Conservation (phyloP, 1,139 yeast genomes). For the Hyphopichia khmerensis region DNA sequence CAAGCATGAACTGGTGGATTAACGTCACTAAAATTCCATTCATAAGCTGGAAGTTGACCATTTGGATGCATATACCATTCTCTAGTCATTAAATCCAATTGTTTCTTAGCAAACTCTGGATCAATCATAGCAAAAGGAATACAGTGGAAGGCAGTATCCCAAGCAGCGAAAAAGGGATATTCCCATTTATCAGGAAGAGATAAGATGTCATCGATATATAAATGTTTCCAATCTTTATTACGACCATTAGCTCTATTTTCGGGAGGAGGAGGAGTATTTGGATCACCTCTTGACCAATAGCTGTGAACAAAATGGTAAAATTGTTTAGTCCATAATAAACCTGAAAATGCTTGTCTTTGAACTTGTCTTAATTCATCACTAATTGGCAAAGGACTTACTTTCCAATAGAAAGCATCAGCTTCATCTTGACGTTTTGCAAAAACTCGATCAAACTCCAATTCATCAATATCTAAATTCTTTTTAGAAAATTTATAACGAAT, state of each 20-base stretch:
- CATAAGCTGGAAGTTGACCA: conserved; percentile 98
- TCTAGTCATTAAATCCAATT: conserved; percentile 80
- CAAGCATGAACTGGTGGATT: conserved; percentile 98
- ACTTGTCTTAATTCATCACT: conserved; percentile 79
- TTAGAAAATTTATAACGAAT: conserved; percentile 73
- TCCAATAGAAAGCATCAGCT: conserved; percentile 94
- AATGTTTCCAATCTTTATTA: conserved; percentile 85
- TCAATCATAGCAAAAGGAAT: conserved; percentile 93
- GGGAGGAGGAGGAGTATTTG: conserved; percentile 73
- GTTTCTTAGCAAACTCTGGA: conserved; percentile 90
- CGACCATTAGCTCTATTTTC: conserved; percentile 79
- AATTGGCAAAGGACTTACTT: conserved; percentile 82
- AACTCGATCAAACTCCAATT: conserved; percentile 71
- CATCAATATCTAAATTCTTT: conserved; percentile 59
- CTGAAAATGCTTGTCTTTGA: conserved; percentile 94
- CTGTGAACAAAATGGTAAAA: conserved; percentile 85
- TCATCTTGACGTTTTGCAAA: conserved; percentile 79
- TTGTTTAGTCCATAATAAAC: conserved; percentile 92
- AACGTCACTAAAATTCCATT: conserved; percentile 95
- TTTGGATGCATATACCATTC: conserved; percentile 99
- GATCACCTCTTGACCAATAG: conserved; percentile 90
- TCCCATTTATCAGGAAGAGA: conserved; percentile 97
- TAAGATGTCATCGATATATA: conserved; percentile 84
- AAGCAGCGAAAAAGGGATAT: conserved; percentile 94
- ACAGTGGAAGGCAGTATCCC: conserved; percentile 98